Percentiles rank a stretch among this genome's conserved stretches.
Conservation (phyloP, 768 basidiomycete species). For the Postia placenta region DNA sequence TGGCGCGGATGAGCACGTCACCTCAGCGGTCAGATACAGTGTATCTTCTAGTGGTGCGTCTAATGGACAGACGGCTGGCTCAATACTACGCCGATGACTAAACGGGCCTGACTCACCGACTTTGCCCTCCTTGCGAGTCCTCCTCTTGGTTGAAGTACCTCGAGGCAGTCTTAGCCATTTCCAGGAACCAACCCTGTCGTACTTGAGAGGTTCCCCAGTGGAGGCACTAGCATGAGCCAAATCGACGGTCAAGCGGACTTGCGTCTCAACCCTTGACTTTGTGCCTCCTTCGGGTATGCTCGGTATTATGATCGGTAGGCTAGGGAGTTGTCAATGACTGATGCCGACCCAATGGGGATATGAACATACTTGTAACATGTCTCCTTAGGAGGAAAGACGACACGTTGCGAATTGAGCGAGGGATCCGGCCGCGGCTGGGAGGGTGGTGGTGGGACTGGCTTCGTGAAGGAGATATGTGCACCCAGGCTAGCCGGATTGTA, state of each 20-base stretch:
- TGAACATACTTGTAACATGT: constrained; percentile 65
- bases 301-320: constrained; percentile 77
- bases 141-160: constrained; percentile 78
- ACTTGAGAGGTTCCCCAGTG: constrained; percentile 53
- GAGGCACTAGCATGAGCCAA: constrained; percentile 62
- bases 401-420: constrained; percentile 43
- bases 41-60: constrained; percentile 66
- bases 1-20: constrained; percentile 79
- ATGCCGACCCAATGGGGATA: background rate
- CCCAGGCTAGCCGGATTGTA: background rate
- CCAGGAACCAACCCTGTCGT: constrained; percentile 85
- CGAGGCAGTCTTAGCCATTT: constrained; percentile 79
- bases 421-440: constrained; percentile 51
- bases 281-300: constrained; percentile 79
- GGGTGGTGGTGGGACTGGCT: constrained; percentile 64
- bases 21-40: constrained; percentile 63
- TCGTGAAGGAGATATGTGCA: constrained; percentile 26
- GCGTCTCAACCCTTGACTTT: constrained; percentile 93
- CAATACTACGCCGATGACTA: constrained; percentile 3
- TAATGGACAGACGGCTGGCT: constrained; percentile 23
- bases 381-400: constrained; percentile 69
- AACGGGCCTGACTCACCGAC: constrained; percentile 44
- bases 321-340: constrained; percentile 21
- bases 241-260: constrained; percentile 81
- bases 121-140: constrained; percentile 79